Conservation (phyloP, 768 basidiomycete species). For the Suillus paluster region DNA sequence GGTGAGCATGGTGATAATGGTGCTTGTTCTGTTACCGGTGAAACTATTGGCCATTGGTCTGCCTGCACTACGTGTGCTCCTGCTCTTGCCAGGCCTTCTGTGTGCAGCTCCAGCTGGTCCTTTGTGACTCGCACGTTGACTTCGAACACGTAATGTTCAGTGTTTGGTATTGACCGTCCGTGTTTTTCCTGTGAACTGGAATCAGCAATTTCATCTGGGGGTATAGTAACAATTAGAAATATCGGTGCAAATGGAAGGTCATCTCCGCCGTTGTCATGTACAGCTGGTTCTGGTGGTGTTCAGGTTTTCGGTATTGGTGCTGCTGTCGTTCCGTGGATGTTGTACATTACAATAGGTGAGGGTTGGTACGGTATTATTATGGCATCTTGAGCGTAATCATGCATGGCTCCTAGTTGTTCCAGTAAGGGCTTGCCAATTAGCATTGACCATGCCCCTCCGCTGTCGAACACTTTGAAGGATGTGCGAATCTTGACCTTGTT, state of each 20-base stretch:
- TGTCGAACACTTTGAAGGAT: conserved; percentile 18
- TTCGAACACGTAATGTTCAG: background rate
- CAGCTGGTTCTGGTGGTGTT: no score
- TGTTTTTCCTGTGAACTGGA: no score
- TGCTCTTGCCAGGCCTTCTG: background rate
- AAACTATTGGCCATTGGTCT: background rate
- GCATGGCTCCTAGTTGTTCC: conserved; percentile 22
- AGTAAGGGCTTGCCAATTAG: conserved; percentile 37
- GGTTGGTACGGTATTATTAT: background rate
- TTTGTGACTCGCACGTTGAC: background rate
- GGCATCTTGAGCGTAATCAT: conserved; percentile 25
- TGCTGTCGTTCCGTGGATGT: background rate
- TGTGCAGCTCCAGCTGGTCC: no score
- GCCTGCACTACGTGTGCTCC: background rate
- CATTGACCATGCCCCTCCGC: conserved; percentile 30
- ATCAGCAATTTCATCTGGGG: no score
- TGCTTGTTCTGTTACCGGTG: background rate
- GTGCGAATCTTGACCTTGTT: background rate
- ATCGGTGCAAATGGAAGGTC: no score
- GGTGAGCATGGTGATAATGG: background rate
- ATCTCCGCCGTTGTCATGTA: no score
- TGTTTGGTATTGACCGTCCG: background rate
- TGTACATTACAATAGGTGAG: background rate
- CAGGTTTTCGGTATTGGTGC: background rate
- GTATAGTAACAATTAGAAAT: no score